A percentile compares a stretch with the other conserved stretches of the same genome.
Evolutionary conservation across 139 green algal species (phyloP).

Genomic region (Mesostigma viride): DNA sequence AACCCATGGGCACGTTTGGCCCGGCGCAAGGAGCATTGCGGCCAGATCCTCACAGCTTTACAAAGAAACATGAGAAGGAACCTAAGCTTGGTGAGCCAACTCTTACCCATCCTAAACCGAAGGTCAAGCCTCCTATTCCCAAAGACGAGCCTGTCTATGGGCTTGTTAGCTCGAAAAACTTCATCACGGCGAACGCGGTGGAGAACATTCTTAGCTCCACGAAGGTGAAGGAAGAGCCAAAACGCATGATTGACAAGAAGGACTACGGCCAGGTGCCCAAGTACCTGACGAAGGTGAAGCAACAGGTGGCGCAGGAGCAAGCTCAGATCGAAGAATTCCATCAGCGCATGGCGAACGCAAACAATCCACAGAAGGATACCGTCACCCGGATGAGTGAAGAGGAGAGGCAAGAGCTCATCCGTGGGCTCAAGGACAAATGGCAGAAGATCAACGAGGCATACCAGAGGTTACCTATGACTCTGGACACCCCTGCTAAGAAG

Average conservation of each 20-base stretch:
- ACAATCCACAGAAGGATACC: background rate
- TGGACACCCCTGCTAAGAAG: conserved; percentile 62
- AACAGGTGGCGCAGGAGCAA: conserved; percentile 44
- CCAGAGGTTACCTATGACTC: conserved; percentile 56
- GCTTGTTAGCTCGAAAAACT: conserved; percentile 62
- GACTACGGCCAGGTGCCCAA: conserved; percentile 59
- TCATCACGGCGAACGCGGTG: conserved; percentile 61
- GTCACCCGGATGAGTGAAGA: conserved; percentile 40
- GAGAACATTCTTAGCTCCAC: conserved; percentile 42
- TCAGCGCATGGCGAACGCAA: background rate
- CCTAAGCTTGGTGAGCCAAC: conserved; percentile 43
- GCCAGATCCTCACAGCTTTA: conserved; percentile 27
- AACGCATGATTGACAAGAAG: conserved; percentile 33
- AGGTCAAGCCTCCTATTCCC: conserved; percentile 46
- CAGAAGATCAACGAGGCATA: conserved; percentile 63
- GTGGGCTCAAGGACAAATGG: conserved; percentile 78
- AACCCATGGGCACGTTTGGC: conserved; percentile 5
- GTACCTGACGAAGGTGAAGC: conserved; percentile 68
- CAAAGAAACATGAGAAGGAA: conserved; percentile 49
- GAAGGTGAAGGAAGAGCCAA: background rate
- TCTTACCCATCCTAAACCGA: conserved; percentile 36
- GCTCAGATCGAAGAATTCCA: conserved; percentile 48
- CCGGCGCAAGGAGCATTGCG: background rate
- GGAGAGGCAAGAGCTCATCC: conserved; percentile 55
- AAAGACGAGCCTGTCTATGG: conserved; percentile 45